Conservation (phyloP, 345 rosid species). For the Eucalyptus polyanthemos region DNA sequence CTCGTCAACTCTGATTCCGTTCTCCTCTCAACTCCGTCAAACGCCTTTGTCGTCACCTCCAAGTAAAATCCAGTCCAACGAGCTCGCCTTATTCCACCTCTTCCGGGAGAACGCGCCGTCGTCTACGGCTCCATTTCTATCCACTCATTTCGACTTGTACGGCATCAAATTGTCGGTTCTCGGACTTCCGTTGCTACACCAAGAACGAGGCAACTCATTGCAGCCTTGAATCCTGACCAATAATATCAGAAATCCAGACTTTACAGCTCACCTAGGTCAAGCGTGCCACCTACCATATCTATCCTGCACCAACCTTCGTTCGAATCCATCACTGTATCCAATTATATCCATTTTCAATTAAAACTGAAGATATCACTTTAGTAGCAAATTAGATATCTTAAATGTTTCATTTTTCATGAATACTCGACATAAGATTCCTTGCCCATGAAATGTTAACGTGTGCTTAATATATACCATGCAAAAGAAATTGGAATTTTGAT, state of each 20-base stretch:
- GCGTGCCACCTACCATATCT: neutral
- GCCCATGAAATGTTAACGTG: accelerated
- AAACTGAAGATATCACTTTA: neutral
- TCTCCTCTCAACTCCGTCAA: neutral
- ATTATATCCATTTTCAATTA: neutral
- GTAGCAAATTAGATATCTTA: neutral
- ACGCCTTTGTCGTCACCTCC: neutral
- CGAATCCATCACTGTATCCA: neutral
- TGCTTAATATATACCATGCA: neutral
- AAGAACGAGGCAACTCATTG: neutral
- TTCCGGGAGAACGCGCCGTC: neutral
- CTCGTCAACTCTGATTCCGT: neutral
- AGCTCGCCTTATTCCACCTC: neutral
- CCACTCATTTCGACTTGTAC: neutral
- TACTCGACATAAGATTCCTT: neutral
- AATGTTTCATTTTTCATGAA: neutral
- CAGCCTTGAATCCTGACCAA: neutral
- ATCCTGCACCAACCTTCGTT: neutral
- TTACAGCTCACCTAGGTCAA: neutral
- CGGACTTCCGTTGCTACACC: neutral
- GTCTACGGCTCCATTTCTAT: neutral
- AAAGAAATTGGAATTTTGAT: neutral
- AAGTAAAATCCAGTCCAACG: neutral
- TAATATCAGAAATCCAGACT: neutral
- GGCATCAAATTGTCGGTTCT: neutral